A percentile compares a stretch with the other conserved stretches of the same genome.
Evolutionary conservation across 108 stramenopile genomes (phyloP).

Genomic region (Cyclotella sp.): DNA sequence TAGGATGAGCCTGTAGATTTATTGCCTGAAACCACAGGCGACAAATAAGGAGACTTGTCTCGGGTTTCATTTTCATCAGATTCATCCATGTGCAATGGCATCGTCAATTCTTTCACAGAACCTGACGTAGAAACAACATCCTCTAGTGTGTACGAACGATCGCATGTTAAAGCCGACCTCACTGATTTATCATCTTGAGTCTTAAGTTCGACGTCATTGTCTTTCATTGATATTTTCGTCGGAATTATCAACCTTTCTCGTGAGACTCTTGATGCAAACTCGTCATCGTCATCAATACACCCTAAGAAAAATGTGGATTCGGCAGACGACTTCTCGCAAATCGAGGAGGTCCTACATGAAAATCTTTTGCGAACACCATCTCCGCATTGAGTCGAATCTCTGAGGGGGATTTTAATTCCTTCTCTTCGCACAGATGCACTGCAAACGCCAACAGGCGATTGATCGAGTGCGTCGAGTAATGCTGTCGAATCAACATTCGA

Average conservation of each 20-base stretch:
- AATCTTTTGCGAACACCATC: too few species aligned
- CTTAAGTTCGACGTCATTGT: slow-evolving; percentile 6
- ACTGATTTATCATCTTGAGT: background rate
- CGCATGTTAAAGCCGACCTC: slow-evolving; percentile 2
- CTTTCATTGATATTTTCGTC: background rate
- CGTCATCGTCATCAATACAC: background rate
- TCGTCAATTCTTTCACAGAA: too few species aligned
- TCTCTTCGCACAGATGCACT: too few species aligned
- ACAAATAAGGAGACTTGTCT: too few species aligned
- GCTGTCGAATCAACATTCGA: background rate
- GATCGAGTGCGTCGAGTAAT: too few species aligned
- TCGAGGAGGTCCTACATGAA: background rate
- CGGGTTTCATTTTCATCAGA: too few species aligned
- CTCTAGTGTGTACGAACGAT: background rate
- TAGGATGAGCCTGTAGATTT: background rate
- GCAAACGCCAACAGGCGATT: too few species aligned
- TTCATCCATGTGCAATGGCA: too few species aligned
- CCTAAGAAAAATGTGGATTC: slow-evolving; percentile 7
- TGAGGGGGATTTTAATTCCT: too few species aligned
- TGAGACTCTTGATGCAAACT: background rate
- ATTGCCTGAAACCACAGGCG: too few species aligned
- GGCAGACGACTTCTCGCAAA: background rate
- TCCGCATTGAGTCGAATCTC: too few species aligned
- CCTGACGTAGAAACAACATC: background rate
- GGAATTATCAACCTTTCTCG: background rate